phyloP scores from a whole-genome alignment of 179 eudicot species.

The Pouteria campechiana region DNA sequence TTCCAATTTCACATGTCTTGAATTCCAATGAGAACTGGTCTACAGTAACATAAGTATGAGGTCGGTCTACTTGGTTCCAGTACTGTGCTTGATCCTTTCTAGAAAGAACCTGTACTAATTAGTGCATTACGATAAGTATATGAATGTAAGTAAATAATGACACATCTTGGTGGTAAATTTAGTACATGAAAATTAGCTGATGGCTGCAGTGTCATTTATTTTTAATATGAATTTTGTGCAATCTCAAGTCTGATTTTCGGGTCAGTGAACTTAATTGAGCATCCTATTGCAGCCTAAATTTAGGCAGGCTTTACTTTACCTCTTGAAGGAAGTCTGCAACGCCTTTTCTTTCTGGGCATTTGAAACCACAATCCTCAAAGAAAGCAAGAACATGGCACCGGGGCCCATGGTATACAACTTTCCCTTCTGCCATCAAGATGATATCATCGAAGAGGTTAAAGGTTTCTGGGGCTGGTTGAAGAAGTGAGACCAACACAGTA shows the following conservation, averaged over 20 bases:
- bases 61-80: conserved; percentile 28
- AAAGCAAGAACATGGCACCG: conserved; percentile 36
- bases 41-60: conserved; percentile 36
- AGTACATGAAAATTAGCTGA: no score
- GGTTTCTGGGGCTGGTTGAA: conserved; percentile 88
- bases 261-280: no score
- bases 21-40: conserved; percentile 37
- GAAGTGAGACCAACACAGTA: conserved; percentile 60
- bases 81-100: conserved; percentile 79
- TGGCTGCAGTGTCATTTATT: no score
- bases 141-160: neutral
- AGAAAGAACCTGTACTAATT: conserved; percentile 71
- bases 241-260: neutral
- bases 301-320: conserved; percentile 22
- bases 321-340: conserved; percentile 89
- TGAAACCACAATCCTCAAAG: conserved; percentile 60
- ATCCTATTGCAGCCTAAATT: neutral
- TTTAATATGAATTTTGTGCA: neutral
- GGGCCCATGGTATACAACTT: conserved; percentile 68
- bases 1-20: conserved; percentile 39
- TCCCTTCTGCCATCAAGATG: conserved; percentile 81
- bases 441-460: conserved; percentile 74
- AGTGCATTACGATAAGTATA: no score
- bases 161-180: neutral
- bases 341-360: conserved; percentile 79